These are phyloP conservation scores for Kurtzmaniella natalensis DNA, from an alignment of 1,139 yeast genomes.

Conservation along the genomic window DNA sequence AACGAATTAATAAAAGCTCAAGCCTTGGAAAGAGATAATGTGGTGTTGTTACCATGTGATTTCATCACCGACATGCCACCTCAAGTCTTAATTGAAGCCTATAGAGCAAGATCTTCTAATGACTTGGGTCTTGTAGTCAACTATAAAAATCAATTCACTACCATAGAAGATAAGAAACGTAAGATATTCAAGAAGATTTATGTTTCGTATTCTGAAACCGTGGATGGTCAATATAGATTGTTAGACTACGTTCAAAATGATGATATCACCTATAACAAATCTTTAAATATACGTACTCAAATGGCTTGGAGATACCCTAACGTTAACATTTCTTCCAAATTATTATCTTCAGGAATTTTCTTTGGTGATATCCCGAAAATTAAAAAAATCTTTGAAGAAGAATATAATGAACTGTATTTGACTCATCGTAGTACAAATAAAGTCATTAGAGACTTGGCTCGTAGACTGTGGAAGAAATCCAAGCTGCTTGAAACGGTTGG, in stretches of 20 bases:
- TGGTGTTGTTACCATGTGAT: conserved; percentile 88
- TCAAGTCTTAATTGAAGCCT: conserved; percentile 78
- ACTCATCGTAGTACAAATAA: conserved; percentile 54
- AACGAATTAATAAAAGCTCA: conserved; percentile 41
- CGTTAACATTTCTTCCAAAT: conserved; percentile 67
- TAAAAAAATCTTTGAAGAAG: conserved; percentile 30
- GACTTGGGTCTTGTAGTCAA: conserved; percentile 71
- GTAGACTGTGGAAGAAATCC: conserved; percentile 88
- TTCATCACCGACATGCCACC: conserved; percentile 91
- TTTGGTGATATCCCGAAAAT: conserved; percentile 59
- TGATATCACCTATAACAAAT: conserved; percentile 64
- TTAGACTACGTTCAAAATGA: conserved; percentile 68
- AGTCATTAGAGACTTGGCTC: conserved; percentile 78
- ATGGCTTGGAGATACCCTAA: conserved; percentile 87
- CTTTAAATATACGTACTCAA: conserved; percentile 74
- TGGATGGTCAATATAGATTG: conserved; percentile 46
- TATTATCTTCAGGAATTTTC: conserved; percentile 75
- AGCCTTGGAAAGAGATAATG: conserved; percentile 39
- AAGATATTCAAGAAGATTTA: conserved; percentile 46
- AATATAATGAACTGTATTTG: conserved; percentile 36
- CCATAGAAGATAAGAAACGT: conserved; percentile 66
- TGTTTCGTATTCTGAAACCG: conserved; percentile 52
- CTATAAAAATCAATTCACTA: conserved; percentile 67
- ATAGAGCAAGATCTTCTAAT: conserved; percentile 60
- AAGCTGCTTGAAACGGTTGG: conserved; percentile 56